Conservation (phyloP, 768 basidiomycete genomes). For the Auricularia heimuer region DNA sequence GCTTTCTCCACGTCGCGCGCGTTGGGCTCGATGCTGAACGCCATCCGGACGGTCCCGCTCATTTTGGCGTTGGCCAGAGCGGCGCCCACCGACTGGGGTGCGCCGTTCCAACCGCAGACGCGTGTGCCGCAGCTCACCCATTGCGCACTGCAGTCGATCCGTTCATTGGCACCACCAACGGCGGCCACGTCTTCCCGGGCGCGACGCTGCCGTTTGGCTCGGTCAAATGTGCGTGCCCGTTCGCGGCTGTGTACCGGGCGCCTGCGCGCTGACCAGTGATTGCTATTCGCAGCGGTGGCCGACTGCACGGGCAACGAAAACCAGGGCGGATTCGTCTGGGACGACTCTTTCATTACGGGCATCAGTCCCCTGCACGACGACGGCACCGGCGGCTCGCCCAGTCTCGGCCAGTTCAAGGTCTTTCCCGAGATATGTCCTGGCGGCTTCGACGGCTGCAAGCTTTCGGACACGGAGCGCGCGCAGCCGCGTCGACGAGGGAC, state of each 20-base stretch:
- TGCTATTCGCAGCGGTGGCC: conserved; percentile 3
- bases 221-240: background rate
- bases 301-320: conserved; percentile 10
- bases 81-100: background rate
- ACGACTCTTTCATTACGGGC: conserved; percentile 9
- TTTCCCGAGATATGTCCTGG: conserved; percentile 2
- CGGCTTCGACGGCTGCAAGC: background rate
- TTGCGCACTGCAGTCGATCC: conserved; percentile 6
- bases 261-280: background rate
- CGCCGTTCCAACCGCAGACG: background rate
- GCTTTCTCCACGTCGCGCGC: too few species aligned
- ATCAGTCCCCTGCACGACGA: conserved; percentile 12
- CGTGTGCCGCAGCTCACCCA: background rate
- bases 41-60: too few species aligned
- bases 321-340: conserved; percentile 12
- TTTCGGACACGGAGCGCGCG: background rate
- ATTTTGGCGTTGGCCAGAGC: background rate
- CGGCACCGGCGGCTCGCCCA: conserved; percentile 4
- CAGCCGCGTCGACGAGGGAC: background rate
- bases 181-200: conserved; percentile 12
- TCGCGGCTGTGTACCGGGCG: background rate
- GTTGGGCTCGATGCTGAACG: too few species aligned
- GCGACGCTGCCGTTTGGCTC: conserved; percentile 9
- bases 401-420: conserved; percentile 3
- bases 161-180: conserved; percentile 12